phyloP scores from a whole-genome alignment of 441 rosid species.

The Flueggea neowawraea region DNA sequence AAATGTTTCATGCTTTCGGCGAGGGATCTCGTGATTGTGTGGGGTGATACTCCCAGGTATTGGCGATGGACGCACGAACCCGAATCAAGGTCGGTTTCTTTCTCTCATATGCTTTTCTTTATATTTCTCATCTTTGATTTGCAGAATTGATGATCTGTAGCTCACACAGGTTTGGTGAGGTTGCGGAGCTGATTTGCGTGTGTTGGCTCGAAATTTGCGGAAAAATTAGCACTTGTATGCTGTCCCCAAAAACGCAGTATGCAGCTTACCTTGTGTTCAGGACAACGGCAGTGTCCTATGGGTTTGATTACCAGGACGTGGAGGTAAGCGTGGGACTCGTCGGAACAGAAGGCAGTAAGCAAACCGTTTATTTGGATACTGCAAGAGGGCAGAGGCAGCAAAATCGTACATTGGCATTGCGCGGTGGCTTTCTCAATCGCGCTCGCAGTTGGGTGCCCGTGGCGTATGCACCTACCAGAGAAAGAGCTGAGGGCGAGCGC shows the following conservation, averaged over 20 bases:
- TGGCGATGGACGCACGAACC: conserved; percentile 49
- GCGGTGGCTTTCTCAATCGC: background rate
- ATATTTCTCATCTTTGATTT: background rate
- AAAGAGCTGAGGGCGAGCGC: background rate
- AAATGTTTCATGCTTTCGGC: conserved; percentile 57
- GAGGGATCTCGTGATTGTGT: conserved; percentile 45
- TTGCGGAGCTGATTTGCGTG: conserved; percentile 48
- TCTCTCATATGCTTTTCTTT: background rate
- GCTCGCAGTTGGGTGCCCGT: background rate
- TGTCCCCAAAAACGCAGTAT: conserved; percentile 41
- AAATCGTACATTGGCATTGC: background rate
- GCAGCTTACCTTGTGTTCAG: conserved; percentile 47
- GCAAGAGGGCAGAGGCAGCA: conserved; percentile 1
- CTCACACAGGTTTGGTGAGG: conserved; percentile 47
- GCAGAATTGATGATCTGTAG: background rate
- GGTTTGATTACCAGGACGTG: conserved; percentile 35
- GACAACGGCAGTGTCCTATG: conserved; percentile 9
- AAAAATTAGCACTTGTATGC: conserved; percentile 27
- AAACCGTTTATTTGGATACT: conserved; percentile 17
- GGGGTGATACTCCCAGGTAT: conserved; percentile 50
- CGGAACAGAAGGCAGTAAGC: conserved; percentile 25
- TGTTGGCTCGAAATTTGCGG: conserved; percentile 68
- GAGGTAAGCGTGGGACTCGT: conserved; percentile 40
- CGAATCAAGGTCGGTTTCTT: conserved; percentile 35
- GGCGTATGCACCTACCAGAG: background rate